Conservation (phyloP, 345 rosid genomes). For the Trapa incisa region DNA sequence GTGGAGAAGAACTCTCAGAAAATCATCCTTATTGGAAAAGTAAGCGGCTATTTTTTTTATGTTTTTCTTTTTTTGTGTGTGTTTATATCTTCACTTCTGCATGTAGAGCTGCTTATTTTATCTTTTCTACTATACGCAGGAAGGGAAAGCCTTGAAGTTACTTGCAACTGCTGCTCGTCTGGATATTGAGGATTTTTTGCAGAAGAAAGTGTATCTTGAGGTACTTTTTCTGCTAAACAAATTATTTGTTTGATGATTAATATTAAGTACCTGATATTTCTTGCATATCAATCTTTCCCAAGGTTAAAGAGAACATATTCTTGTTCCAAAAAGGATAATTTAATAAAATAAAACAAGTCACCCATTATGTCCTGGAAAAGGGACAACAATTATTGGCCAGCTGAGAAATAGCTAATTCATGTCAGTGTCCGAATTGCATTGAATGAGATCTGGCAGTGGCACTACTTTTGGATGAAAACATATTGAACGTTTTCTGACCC, state of each 20-base stretch:
- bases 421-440: neutral
- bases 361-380: neutral
- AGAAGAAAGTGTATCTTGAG: conserved; percentile 90
- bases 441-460: neutral
- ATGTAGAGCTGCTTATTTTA: conserved; percentile 2
- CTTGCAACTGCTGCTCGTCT: conserved; percentile 87
- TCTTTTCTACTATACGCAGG: conserved; percentile 30
- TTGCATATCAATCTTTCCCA: conserved; percentile 2
- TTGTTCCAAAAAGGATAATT: neutral
- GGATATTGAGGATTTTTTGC: conserved; percentile 85
- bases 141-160: conserved; percentile 73
- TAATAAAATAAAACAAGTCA: too few species aligned
- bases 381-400: neutral
- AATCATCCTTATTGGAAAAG: conserved; percentile 86
- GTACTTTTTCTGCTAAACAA: conserved; percentile 14
- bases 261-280: neutral
- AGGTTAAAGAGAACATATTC: neutral
- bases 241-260: neutral
- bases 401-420: neutral
- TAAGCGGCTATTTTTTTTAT: conserved; percentile 13
- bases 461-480: neutral
- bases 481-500: neutral
- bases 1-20: conserved; percentile 92
- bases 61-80: neutral
- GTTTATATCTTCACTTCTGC: neutral